Conservation (phyloP, 2,329 filamentous ascomycete species). For the Exophiala spinifera region DNA sequence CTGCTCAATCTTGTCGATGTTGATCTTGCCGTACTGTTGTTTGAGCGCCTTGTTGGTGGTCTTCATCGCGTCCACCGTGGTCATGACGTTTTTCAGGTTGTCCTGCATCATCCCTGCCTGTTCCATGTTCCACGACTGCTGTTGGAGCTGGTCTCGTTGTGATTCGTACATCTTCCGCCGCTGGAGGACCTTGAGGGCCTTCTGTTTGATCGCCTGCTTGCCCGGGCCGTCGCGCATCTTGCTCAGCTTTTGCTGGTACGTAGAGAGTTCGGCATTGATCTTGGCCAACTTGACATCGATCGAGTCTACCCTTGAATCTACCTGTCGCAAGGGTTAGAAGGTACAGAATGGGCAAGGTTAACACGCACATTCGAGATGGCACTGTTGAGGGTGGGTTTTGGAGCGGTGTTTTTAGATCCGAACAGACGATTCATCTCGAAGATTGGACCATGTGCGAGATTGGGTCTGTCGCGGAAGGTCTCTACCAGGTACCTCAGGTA, state of each 20-base stretch:
- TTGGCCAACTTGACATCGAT: slow-evolving; percentile 94
- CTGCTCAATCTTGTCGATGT: slow-evolving; percentile 94
- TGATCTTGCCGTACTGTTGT: slow-evolving; percentile 94
- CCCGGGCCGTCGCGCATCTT: slow-evolving; percentile 96
- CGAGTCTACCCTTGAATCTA: slow-evolving; percentile 75
- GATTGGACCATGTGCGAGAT: background rate
- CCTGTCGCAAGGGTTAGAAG: slow-evolving; percentile 43
- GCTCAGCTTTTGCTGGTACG: slow-evolving; percentile 80
- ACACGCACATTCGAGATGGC: slow-evolving; percentile 76
- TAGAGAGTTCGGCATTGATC: slow-evolving; percentile 82
- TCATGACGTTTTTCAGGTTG: slow-evolving; percentile 98
- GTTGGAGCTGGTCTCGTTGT: slow-evolving; percentile 88
- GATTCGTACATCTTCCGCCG: slow-evolving; percentile 91
- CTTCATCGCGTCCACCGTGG: slow-evolving; percentile 96
- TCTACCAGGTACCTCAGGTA: too few species aligned
- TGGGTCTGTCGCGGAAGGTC: too few species aligned
- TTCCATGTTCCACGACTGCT: slow-evolving; percentile 99
- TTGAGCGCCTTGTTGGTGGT: slow-evolving; percentile 88
- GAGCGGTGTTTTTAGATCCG: slow-evolving; percentile 77
- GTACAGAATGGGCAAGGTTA: slow-evolving; percentile 5
- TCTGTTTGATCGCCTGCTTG: slow-evolving; percentile 87
- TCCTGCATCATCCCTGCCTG: slow-evolving; percentile 98
- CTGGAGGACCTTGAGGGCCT: slow-evolving; percentile 90
- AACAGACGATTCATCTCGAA: slow-evolving; percentile 94
- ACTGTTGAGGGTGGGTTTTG: slow-evolving; percentile 81